Evolutionary conservation across 2,329 filamentous ascomycete genomes (phyloP), one percentile per base, ranked within the genome.

Genomic region (Neurospora sp.): DNA sequence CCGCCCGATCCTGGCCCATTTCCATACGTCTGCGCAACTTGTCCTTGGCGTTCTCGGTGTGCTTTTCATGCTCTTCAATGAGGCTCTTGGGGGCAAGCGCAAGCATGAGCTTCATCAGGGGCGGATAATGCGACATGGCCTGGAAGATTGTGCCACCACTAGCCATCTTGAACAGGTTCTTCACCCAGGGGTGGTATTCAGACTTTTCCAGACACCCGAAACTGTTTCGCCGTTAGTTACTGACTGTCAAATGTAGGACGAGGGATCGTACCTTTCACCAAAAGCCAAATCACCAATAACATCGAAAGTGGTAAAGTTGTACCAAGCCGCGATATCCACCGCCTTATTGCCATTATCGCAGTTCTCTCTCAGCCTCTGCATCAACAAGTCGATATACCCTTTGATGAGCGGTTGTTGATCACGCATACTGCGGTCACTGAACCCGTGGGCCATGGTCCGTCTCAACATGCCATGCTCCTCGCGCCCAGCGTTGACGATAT

Each of bases 331-430:
- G 38, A 75, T 67, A 69, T 79, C 72, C 41, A 79, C 71, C 28
- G 72, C 70, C 66, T 71, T 72, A 6, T 68, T 46, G 8, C 70
- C 75, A 1, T 38, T 65, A 11, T 69, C 65, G 15, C 67, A 41
- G 15, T 67, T 43, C 69, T 74, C 70, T 73, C 71, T 78, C 62
- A 81, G 67, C 67, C 75, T 71, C 69, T 73, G 68, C 19, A 81
- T 75, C 41, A 82, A 71, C 62, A 80, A 73, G 69, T 81, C 76
- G 3, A 82, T 77, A 70, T 82, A 81, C 8, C 72, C 73, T 23
- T 74, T 74, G 69, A 83, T 81, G 67, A 82, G 76, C 37, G 78
- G 79, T 70, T 82, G 80, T 72, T 83, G 81, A 39, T 77, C 81
- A 8, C 80, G 77, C 79, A 83, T 78, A 68, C 77, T 74, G 70